phyloP scores from a whole-genome alignment of 306 rosid genomes.

The Luffa aegyptiaca region DNA sequence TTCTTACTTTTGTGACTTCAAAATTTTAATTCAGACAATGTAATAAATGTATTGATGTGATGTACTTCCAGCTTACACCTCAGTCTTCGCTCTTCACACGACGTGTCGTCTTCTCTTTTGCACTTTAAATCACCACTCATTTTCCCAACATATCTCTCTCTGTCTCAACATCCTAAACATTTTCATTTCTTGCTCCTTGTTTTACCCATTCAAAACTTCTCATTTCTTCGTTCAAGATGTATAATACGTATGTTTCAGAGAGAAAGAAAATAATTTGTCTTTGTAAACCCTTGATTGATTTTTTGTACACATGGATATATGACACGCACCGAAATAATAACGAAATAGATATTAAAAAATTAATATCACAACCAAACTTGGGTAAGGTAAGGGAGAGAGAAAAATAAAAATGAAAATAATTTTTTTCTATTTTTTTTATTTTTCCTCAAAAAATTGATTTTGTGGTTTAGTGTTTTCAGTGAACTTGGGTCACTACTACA shows the following conservation, averaged over 20 bases:
- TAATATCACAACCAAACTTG: neutral
- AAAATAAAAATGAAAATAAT: neutral
- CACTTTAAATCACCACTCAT: neutral
- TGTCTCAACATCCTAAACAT: neutral
- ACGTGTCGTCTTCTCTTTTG: neutral
- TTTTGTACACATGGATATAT: neutral
- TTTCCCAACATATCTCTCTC: neutral
- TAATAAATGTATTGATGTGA: neutral
- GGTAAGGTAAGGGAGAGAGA: neutral
- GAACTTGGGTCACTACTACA: conserved; percentile 4
- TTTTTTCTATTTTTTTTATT: neutral
- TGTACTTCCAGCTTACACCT: neutral
- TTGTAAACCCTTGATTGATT: neutral
- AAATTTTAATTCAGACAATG: too few relatives aligned
- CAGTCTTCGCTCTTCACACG: too few relatives aligned
- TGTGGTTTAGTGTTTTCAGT: neutral
- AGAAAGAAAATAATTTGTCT: too few relatives aligned
- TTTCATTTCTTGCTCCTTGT: neutral
- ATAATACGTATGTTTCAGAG: too few relatives aligned
- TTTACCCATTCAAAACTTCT: too few relatives aligned
- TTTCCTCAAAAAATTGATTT: neutral
- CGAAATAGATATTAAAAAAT: neutral
- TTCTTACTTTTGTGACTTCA: neutral
- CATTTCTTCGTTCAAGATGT: too few relatives aligned
- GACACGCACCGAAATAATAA: neutral